These are phyloP conservation scores for Picocystis sp. DNA, from an alignment of 163 green algal species.

Conservation along the genomic window DNA sequence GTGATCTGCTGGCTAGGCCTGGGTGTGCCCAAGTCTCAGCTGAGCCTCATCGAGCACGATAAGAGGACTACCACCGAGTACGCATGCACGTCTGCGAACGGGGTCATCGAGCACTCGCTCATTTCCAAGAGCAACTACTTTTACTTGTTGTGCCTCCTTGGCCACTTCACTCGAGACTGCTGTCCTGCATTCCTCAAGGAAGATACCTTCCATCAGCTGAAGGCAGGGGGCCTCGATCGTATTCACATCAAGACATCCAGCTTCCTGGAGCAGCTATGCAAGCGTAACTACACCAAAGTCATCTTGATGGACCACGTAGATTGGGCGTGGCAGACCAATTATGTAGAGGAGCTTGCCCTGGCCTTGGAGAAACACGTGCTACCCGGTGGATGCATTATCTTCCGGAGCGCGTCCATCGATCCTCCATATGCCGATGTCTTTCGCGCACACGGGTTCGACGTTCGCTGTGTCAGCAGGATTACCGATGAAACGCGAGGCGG, in stretches of 20 bases:
- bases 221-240: slow-evolving; percentile 29
- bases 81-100: slow-evolving; percentile 11
- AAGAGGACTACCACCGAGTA: slow-evolving; percentile 52
- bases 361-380: slow-evolving; percentile 39
- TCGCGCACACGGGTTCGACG: slow-evolving; percentile 66
- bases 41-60: slow-evolving; percentile 69
- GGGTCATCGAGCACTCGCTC: slow-evolving; percentile 57
- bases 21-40: slow-evolving; percentile 74
- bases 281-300: slow-evolving; percentile 55
- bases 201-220: slow-evolving; percentile 46
- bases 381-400: slow-evolving; percentile 84
- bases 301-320: slow-evolving; percentile 98
- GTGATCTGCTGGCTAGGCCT: slow-evolving; percentile 70
- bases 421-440: slow-evolving; percentile 74
- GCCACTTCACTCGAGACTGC: slow-evolving; percentile 12
- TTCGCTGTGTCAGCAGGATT: slow-evolving; percentile 11
- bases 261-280: slow-evolving; percentile 73
- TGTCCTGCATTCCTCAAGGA: slow-evolving; percentile 53
- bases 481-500: slow-evolving; percentile 27
- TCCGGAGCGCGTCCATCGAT: slow-evolving; percentile 60
- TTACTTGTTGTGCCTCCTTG: slow-evolving; percentile 91
- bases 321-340: slow-evolving; percentile 52
- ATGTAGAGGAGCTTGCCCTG: slow-evolving; percentile 32
- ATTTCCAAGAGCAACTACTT: slow-evolving; percentile 90
- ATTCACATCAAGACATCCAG: slow-evolving; percentile 51